These are phyloP conservation scores for Primulina eburnea DNA, from an alignment of 257 asterid species.

Conservation along the genomic window DNA sequence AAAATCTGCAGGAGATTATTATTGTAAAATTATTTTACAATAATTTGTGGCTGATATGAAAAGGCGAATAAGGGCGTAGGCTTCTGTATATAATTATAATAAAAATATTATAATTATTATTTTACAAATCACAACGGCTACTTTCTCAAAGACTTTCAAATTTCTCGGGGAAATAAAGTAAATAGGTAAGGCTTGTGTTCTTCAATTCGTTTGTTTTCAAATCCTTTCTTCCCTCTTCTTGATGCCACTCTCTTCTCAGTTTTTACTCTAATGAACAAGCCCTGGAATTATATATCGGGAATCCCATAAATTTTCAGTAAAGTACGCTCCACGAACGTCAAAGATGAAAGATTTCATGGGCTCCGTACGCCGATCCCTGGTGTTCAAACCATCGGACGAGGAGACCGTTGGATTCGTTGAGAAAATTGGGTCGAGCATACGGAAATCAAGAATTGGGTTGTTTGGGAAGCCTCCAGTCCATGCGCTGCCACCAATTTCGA, in stretches of 20 bases:
- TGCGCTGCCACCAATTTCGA: constrained; percentile 53
- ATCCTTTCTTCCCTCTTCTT: constrained; percentile 46
- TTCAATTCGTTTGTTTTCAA: constrained; percentile 40
- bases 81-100: too few species aligned
- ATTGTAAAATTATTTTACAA: too few species aligned
- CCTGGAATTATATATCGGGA: constrained; percentile 32
- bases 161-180: constrained; percentile 16
- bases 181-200: constrained; percentile 18
- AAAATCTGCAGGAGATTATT: too few species aligned
- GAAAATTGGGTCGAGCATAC: constrained; percentile 81
- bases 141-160: constrained; percentile 33
- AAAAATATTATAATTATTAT: neutral
- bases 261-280: constrained; percentile 37
- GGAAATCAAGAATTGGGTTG: constrained; percentile 84
- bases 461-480: constrained; percentile 61
- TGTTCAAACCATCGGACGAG: constrained; percentile 70
- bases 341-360: constrained; percentile 90
- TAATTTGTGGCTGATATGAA: too few species aligned
- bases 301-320: neutral
- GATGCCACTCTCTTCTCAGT: constrained; percentile 22
- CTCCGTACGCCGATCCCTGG: constrained; percentile 92
- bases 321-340: constrained; percentile 13
- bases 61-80: too few species aligned
- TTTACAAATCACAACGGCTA: constrained; percentile 35
- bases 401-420: constrained; percentile 78